A percentile compares a stretch with the other conserved stretches of the same genome.
phyloP scores from a whole-genome alignment of 2,329 filamentous ascomycete genomes.

The Neofusicoccum cordaticola region DNA sequence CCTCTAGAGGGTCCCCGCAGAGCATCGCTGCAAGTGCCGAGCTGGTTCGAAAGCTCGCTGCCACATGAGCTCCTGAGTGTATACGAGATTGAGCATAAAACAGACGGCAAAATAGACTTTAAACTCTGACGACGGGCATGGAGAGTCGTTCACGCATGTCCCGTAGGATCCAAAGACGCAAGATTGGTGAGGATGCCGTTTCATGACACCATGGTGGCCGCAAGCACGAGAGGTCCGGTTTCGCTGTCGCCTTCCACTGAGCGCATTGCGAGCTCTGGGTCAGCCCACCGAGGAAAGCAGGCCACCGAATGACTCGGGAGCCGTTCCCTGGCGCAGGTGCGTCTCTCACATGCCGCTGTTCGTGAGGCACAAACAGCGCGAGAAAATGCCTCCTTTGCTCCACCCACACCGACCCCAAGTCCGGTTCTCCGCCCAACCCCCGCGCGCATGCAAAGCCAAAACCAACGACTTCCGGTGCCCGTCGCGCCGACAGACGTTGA shows the following conservation, averaged over 20 bases:
- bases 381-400: background rate
- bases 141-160: background rate
- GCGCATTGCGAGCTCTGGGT: background rate
- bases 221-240: background rate
- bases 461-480: constrained; percentile 3
- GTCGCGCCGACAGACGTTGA: background rate
- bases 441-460: constrained; percentile 1
- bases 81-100: no score
- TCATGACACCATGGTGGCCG: constrained; percentile 2
- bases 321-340: background rate
- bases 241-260: background rate
- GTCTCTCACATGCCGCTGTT: background rate
- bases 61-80: no score
- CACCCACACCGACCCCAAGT: background rate
- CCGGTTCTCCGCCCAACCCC: background rate
- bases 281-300: background rate
- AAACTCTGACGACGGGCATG: no score
- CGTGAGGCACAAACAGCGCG: background rate
- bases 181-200: constrained; percentile 2
- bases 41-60: no score
- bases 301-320: background rate
- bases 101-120: no score
- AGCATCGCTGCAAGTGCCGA: no score
- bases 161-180: background rate
- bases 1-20: no score